phyloP scores from a whole-genome alignment of 176 grass and related monocot species.

The Lolium rigidum region DNA sequence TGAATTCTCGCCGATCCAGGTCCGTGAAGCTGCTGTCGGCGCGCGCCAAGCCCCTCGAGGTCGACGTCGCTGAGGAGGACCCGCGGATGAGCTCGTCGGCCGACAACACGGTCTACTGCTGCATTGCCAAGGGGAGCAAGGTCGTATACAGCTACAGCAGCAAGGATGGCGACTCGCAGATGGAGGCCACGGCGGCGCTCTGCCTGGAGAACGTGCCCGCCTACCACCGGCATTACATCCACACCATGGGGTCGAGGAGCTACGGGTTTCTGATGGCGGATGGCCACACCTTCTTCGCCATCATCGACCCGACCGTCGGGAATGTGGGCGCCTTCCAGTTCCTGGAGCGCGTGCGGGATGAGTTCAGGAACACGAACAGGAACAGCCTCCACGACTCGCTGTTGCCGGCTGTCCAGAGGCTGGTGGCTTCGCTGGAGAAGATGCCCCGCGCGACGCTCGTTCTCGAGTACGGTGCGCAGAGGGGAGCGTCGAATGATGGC shows the following conservation, averaged over 20 bases:
- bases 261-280: slow-evolving; percentile 71
- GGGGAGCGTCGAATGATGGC: slow-evolving; percentile 27
- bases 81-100: slow-evolving; percentile 73
- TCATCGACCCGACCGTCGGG: slow-evolving; percentile 81
- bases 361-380: slow-evolving; percentile 43
- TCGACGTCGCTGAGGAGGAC: slow-evolving; percentile 60
- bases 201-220: slow-evolving; percentile 66
- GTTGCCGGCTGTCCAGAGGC: slow-evolving; percentile 71
- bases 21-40: slow-evolving; percentile 78
- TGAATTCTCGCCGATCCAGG: slow-evolving; percentile 88
- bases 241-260: slow-evolving; percentile 61
- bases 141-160: slow-evolving; percentile 75
- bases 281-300: slow-evolving; percentile 79
- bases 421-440: slow-evolving; percentile 78
- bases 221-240: slow-evolving; percentile 76
- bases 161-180: slow-evolving; percentile 55
- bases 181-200: slow-evolving; percentile 58
- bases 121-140: slow-evolving; percentile 65
- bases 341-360: slow-evolving; percentile 62
- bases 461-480: slow-evolving; percentile 47
- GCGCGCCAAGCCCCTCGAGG: slow-evolving; percentile 57
- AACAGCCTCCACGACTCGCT: slow-evolving; percentile 61
- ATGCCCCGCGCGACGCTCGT: slow-evolving; percentile 67
- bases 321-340: slow-evolving; percentile 72
- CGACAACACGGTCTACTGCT: slow-evolving; percentile 90